Evolutionary conservation across 768 basidiomycete genomes (phyloP).

Genomic region (Suillus fuscotomentosus): DNA sequence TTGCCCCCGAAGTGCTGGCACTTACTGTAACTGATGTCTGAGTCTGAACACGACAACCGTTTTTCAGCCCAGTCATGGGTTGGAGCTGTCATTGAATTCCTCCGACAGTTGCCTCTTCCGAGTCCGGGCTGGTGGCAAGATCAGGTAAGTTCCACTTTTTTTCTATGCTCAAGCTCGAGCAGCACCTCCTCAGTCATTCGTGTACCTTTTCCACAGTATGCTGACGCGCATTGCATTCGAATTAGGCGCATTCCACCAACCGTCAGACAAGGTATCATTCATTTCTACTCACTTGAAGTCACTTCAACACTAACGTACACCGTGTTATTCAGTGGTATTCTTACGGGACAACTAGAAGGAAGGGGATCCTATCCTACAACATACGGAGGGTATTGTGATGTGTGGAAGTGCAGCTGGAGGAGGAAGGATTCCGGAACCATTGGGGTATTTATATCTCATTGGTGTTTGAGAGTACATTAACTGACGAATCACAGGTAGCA

Average conservation of each 20-base stretch:
- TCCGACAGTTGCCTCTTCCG: background rate
- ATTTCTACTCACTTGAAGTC: background rate
- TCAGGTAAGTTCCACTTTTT: background rate
- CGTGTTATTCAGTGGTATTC: constrained; percentile 5
- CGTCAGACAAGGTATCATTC: background rate
- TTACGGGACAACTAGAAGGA: constrained; percentile 6
- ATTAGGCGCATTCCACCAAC: background rate
- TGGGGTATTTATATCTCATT: background rate
- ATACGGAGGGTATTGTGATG: constrained; percentile 9
- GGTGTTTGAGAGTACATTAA: background rate
- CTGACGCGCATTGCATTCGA: background rate
- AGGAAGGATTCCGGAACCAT: constrained; percentile 12
- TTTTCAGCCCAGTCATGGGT: background rate
- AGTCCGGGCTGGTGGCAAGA: background rate
- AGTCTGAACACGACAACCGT: background rate
- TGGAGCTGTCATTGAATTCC: background rate
- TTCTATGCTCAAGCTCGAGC: background rate
- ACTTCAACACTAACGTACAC: background rate
- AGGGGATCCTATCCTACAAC: constrained; percentile 7
- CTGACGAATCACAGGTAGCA: constrained; percentile 18
- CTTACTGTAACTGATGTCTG: background rate
- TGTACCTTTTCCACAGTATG: background rate
- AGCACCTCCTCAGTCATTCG: background rate
- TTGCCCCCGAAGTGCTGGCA: background rate
- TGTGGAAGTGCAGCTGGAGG: constrained; percentile 19